Evolutionary conservation across 2,329 filamentous ascomycete species (phyloP).

Genomic region (Xylariaceae sp.): DNA sequence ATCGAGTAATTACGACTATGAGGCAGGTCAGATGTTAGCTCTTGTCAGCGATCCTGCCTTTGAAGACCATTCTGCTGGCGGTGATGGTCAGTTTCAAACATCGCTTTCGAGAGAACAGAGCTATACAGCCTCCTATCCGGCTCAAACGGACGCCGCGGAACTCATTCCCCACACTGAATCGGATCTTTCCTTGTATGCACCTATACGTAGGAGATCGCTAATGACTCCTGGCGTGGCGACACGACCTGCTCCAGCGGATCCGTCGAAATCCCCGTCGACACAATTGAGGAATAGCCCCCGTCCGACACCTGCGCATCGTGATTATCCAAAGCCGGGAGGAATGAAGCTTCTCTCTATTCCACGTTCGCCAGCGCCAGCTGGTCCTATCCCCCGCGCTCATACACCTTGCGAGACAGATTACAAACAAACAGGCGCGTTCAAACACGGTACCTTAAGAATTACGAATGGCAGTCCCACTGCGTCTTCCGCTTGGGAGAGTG

Average conservation of each 20-base stretch:
- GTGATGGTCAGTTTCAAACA: constrained; percentile 33
- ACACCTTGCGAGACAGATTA: constrained; percentile 54
- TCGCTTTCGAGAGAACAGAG: constrained; percentile 35
- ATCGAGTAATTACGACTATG: constrained; percentile 43
- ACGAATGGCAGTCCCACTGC: constrained; percentile 53
- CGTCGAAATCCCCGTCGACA: constrained; percentile 11
- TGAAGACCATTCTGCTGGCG: constrained; percentile 32
- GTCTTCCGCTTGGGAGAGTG: constrained; percentile 33
- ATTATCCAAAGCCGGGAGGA: constrained; percentile 20
- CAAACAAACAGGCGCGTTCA: constrained; percentile 55
- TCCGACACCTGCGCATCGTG: constrained; percentile 22
- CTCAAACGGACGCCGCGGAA: constrained; percentile 22
- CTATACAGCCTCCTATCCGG: constrained; percentile 28
- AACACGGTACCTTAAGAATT: constrained; percentile 57
- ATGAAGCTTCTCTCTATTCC: constrained; percentile 11
- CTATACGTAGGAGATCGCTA: constrained; percentile 31
- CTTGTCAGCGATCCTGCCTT: constrained; percentile 33
- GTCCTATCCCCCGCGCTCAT: constrained; percentile 33
- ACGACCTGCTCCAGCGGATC: constrained; percentile 18
- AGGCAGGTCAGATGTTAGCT: constrained; percentile 40
- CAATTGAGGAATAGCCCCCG: constrained; percentile 22
- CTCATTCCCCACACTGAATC: constrained; percentile 40
- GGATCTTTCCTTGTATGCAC: constrained; percentile 34
- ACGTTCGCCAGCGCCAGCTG: constrained; percentile 26
- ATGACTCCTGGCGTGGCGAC: constrained; percentile 32